A percentile compares a stretch with the other conserved stretches of the same genome.
These are phyloP conservation scores for Thecaphora thlaspeos DNA, from an alignment of 1,284 basidiomycete species.

Conservation along the genomic window DNA sequence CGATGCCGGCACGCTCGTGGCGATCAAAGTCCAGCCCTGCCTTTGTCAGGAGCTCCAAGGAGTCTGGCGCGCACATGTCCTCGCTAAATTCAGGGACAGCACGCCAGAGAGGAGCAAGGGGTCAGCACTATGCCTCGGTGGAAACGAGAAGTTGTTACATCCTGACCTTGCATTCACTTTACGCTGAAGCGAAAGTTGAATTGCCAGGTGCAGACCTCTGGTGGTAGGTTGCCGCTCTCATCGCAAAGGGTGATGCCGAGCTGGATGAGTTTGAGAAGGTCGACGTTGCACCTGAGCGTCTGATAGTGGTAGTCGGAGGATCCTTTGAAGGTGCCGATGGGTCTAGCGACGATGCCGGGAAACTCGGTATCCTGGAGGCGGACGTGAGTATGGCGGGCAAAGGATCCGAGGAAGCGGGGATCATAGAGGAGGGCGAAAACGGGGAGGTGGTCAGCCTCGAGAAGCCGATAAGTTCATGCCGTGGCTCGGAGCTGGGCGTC, in stretches of 20 bases:
- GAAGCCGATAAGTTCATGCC: background rate
- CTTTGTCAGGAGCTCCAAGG: conserved; percentile 88
- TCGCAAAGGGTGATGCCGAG: conserved; percentile 92
- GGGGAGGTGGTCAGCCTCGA: background rate
- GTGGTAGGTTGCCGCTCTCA: conserved; percentile 82
- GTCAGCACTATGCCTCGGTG: background rate
- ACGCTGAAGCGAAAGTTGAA: conserved; percentile 94
- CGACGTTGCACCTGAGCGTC: conserved; percentile 93
- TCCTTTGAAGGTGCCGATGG: conserved; percentile 93
- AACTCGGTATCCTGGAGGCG: conserved; percentile 81
- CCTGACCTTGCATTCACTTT: background rate
- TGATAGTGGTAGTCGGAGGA: conserved; percentile 99
- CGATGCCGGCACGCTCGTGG: conserved; percentile 87
- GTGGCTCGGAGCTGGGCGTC: background rate
- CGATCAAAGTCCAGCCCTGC: conserved; percentile 94
- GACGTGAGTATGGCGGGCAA: too few species aligned
- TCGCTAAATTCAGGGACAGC: conserved; percentile 63
- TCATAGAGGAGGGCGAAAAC: too few species aligned
- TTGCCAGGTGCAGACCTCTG: conserved; percentile 88
- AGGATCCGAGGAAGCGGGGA: background rate
- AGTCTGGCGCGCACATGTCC: conserved; percentile 98
- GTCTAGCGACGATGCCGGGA: conserved; percentile 94
- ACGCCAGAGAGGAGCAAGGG: too few species aligned
- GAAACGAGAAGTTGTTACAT: too few species aligned
- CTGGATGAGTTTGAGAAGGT: conserved; percentile 96